Percentiles rank a stretch among this genome's conserved stretches.
Evolutionary conservation across 139 green algal genomes (phyloP).

Genomic region (Closterium sp.): DNA sequence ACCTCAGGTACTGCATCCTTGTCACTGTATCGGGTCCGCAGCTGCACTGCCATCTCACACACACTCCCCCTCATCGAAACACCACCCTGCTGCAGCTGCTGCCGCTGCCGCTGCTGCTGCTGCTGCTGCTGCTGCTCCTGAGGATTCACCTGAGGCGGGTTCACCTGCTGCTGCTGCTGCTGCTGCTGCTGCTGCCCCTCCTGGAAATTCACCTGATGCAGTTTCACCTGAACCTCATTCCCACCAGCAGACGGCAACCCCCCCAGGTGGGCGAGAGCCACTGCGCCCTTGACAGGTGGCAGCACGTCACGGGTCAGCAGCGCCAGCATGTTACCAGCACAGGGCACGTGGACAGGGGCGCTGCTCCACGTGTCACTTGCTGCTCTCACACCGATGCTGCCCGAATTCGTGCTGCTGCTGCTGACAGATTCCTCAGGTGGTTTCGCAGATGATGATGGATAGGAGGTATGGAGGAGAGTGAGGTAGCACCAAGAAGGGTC

Average conservation of each 20-base stretch:
- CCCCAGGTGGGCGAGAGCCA: not conserved
- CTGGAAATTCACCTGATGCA: not conserved
- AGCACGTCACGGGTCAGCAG: not conserved
- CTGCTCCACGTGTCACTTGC: too few species aligned
- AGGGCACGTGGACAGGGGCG: not conserved
- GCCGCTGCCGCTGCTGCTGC: not conserved
- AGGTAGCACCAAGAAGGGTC: not conserved
- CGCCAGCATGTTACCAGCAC: not conserved
- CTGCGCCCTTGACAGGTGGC: not conserved
- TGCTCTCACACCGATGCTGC: too few species aligned
- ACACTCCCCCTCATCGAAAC: not conserved
- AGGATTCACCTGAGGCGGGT: too few species aligned
- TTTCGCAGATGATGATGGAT: not conserved
- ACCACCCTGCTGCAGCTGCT: not conserved
- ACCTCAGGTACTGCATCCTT: not conserved
- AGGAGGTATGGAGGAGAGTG: not conserved
- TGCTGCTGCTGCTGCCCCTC: not conserved
- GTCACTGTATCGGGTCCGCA: not conserved
- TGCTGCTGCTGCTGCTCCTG: not conserved
- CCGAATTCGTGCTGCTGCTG: too few species aligned
- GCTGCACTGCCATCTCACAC: not conserved
- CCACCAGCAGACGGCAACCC: not conserved
- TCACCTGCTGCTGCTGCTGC: not conserved
- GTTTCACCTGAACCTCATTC: not conserved
- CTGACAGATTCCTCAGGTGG: too few species aligned